Evolutionary conservation across 495 filamentous ascomycete genomes (phyloP), one percentile per base, ranked within the genome.

Genomic region (Daldinia caldariorum): DNA sequence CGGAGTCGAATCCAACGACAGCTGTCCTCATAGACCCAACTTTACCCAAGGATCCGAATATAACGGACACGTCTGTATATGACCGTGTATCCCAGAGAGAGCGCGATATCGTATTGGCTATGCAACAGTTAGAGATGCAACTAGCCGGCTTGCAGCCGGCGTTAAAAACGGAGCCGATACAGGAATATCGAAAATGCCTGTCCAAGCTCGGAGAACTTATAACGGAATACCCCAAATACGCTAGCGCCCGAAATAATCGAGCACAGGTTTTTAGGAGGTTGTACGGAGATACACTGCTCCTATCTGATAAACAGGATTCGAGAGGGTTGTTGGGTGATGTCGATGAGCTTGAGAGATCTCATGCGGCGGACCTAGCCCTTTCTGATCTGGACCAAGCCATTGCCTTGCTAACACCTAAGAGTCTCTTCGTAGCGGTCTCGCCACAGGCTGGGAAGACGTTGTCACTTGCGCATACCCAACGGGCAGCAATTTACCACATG

Each of bases 221-320:
- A 37, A 66, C 68, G 3, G 70, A 85, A 16, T 72, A 89, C 55
- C 92, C 90, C 1, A 79, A 78, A 6, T 96, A 95, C 71, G 91
- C 92, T 1, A 89, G 89, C 50, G 90, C 87, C 0, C 87, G 88
- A 66, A 90, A 90, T 66, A 97, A 97, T 75, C 84, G 91, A 47
- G 92, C 91, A 4, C 92, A 95, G 69, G 85, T 88, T 13, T 69
- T 88, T 0, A 84, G 93, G 6, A 79, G 91, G 61, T 76, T 84
- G 41, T 83, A 84, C 35, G 87, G 86, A n/a, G 84, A 87, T 65
- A 63, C 73, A 1, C 78, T 86, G 63, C 69, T 85, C 34, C 50
- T 86, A 51, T 62, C 67, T 26, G 67, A 69, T 4, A 67, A 70
- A 7, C 56, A 63, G 1, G 58, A 58, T 16, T 55, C 54, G 7